phyloP scores from a whole-genome alignment of 2,329 filamentous ascomycete species.

The Plectosphaerella plurivora region DNA sequence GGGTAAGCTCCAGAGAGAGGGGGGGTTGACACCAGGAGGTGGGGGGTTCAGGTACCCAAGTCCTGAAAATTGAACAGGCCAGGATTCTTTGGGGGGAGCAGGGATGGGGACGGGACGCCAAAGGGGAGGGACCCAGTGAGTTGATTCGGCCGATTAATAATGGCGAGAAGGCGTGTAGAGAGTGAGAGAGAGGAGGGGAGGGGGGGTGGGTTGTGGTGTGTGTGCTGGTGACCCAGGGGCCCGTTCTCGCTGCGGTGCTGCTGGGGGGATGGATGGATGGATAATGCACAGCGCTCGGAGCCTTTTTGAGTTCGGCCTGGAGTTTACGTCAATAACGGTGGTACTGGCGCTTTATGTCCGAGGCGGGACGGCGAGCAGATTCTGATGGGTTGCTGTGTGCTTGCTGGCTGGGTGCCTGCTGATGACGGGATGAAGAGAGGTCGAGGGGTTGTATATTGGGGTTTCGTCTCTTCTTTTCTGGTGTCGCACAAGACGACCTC shows the following conservation, averaged over 20 bases:
- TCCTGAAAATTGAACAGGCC: not conserved
- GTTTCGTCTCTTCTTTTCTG: no score
- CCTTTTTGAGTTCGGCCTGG: constrained; percentile 2
- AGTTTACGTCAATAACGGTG: not conserved
- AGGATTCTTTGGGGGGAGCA: not conserved
- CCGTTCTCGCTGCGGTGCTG: not conserved
- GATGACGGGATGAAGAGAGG: no score
- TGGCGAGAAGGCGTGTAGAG: not conserved
- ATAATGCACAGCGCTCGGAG: not conserved
- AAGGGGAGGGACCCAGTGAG: not conserved
- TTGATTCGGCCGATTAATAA: constrained; percentile 4
- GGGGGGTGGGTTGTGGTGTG: not conserved
- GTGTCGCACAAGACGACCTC: no score
- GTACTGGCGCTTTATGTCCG: constrained; percentile 2
- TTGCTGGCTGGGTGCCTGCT: no score
- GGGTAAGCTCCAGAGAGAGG: not conserved
- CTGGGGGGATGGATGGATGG: not conserved
- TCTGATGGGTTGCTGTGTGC: no score
- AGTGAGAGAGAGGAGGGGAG: not conserved
- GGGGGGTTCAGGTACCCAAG: not conserved
- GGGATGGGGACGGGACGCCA: not conserved
- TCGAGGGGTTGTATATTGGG: no score
- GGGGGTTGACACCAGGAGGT: not conserved
- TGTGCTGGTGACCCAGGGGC: not conserved
- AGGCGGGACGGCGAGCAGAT: not conserved